Evolutionary conservation across 2,329 filamentous ascomycete genomes (phyloP).

Genomic region (Tolypocladium ophioglossoides): DNA sequence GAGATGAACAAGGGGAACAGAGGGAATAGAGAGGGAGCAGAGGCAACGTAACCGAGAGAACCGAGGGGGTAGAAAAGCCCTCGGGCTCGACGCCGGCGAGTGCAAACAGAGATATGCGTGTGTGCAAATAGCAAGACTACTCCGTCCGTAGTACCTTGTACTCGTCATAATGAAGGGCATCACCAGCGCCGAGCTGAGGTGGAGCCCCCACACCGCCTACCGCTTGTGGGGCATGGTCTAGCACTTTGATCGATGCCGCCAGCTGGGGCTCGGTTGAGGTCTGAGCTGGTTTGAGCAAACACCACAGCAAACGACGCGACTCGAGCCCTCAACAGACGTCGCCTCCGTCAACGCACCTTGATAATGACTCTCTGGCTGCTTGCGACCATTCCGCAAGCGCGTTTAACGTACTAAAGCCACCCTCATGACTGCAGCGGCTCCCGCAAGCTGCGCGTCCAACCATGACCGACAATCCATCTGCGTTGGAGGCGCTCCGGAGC

Average conservation of each 20-base stretch:
- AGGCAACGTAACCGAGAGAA: too few relatives aligned
- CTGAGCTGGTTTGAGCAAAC: too few relatives aligned
- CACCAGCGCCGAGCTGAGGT: not conserved
- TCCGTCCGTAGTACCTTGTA: too few relatives aligned
- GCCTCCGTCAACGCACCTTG: not conserved
- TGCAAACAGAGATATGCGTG: too few relatives aligned
- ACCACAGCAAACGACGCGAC: not conserved
- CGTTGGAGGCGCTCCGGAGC: slow-evolving; percentile 12
- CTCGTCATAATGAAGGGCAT: too few relatives aligned
- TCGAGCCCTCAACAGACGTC: not conserved
- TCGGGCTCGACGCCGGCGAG: too few relatives aligned
- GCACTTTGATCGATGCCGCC: not conserved
- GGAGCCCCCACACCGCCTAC: not conserved
- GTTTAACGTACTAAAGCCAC: not conserved
- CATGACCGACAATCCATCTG: slow-evolving; percentile 1
- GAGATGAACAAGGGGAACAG: too few relatives aligned
- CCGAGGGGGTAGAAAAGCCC: too few relatives aligned
- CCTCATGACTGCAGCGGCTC: not conserved
- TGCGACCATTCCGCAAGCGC: not conserved
- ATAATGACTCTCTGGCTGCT: not conserved
- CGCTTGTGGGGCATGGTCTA: not conserved
- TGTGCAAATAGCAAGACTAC: too few relatives aligned
- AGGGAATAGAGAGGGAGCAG: too few relatives aligned
- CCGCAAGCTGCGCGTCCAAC: not conserved
- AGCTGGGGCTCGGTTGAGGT: too few relatives aligned